phyloP scores from a whole-genome alignment of 345 rosid species.

The rapeseed (Brassica napus) region Da-Ae NC_063441.1:20657001-20657500 shows the following conservation, averaged over 20 bases:
- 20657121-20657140: slow-evolving; percentile 31
- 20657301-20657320: not conserved
- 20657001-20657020: slow-evolving; percentile 28
- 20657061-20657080: slow-evolving; percentile 4
- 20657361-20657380: not conserved
- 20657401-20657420: slow-evolving; percentile 43
- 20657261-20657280: slow-evolving; percentile 2
- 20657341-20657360: slow-evolving; percentile 11
- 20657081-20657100: slow-evolving; percentile 10
- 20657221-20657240: not conserved
- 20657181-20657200: not conserved
- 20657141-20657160: slow-evolving; percentile 5
- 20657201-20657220: not conserved
- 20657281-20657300: not conserved
- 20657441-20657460: slow-evolving; percentile 78
- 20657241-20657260: slow-evolving; percentile 11
- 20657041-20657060: slow-evolving; percentile 1
- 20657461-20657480: slow-evolving; percentile 73
- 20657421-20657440: slow-evolving; percentile 83
- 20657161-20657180: not conserved
- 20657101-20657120: not conserved
- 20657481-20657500: not conserved
- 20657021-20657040: slow-evolving; percentile 17
- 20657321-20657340: not conserved
- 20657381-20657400: not conserved